phyloP scores from a whole-genome alignment of 345 rosid species.

The Reutealis trisperma region DNA sequence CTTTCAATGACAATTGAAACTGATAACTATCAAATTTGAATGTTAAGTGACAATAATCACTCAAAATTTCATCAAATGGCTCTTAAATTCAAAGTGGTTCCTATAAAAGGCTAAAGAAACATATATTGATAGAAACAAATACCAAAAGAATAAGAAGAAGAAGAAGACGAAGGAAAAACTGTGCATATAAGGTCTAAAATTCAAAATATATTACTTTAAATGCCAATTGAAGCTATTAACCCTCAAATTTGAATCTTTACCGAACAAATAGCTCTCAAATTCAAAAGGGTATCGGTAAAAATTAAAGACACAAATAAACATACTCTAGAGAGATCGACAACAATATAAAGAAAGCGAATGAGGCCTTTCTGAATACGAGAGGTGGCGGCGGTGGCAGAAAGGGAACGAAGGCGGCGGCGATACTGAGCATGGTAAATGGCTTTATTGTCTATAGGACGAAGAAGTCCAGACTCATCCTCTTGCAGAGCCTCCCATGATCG shows the following conservation, averaged over 20 bases:
- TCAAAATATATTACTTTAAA: too few relatives aligned
- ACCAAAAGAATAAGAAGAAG: too few relatives aligned
- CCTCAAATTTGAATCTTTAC: too few relatives aligned
- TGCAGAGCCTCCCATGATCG: constrained; percentile 89
- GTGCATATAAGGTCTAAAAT: too few relatives aligned
- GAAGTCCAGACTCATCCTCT: constrained; percentile 86
- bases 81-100: too few relatives aligned
- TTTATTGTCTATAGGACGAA: constrained; percentile 69
- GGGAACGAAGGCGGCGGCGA: constrained; percentile 70
- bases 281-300: neutral
- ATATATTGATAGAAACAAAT: too few relatives aligned
- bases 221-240: too few relatives aligned
- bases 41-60: too few relatives aligned
- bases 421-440: constrained; percentile 70
- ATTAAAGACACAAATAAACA: neutral
- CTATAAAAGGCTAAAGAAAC: too few relatives aligned
- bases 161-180: too few relatives aligned
- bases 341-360: constrained; percentile 80
- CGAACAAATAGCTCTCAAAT: neutral
- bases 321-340: constrained; percentile 87
- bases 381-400: constrained; percentile 53
- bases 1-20: neutral
- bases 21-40: too few relatives aligned
- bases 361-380: constrained; percentile 90
- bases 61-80: too few relatives aligned